Percentiles rank a stretch among this genome's conserved stretches.
Conservation (phyloP, 1,284 basidiomycete genomes). For the Sporisorium exsertum region DNA sequence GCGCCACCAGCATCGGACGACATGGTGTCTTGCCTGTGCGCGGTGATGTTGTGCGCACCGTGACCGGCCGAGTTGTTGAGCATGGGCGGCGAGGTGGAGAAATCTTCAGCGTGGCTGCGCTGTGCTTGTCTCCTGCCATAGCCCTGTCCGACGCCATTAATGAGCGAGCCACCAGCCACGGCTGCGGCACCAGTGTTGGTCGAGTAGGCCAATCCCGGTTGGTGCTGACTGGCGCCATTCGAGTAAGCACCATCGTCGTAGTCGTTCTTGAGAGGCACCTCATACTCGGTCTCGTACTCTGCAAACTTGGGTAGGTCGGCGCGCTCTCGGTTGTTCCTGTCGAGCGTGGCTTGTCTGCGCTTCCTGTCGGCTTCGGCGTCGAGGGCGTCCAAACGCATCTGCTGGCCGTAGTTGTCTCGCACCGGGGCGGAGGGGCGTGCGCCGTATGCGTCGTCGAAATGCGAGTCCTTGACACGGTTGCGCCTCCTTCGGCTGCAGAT, state of each 20-base stretch:
- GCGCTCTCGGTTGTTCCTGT: slow-evolving; percentile 20
- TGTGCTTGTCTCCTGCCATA: slow-evolving; percentile 50
- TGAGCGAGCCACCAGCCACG: slow-evolving; percentile 31
- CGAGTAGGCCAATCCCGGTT: slow-evolving; percentile 45
- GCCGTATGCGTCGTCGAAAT: slow-evolving; percentile 41
- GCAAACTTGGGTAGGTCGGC: slow-evolving; percentile 64
- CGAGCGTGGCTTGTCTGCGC: slow-evolving; percentile 45
- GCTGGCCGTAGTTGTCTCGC: slow-evolving; percentile 45
- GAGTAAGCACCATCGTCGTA: slow-evolving; percentile 51
- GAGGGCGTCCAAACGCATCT: slow-evolving; percentile 66
- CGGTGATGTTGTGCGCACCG: slow-evolving; percentile 38
- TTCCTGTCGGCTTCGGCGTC: slow-evolving; percentile 60
- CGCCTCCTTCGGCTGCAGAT: slow-evolving; percentile 49
- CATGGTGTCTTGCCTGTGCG: slow-evolving; percentile 30
- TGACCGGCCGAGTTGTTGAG: slow-evolving; percentile 52
- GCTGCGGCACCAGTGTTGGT: slow-evolving; percentile 30
- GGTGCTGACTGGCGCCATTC: slow-evolving; percentile 28
- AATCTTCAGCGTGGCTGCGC: slow-evolving; percentile 28
- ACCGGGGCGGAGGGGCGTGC: slow-evolving; percentile 20
- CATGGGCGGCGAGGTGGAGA: slow-evolving; percentile 35
- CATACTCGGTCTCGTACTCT: slow-evolving; percentile 62
- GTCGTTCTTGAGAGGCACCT: slow-evolving; percentile 59
- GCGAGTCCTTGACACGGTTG: slow-evolving; percentile 52
- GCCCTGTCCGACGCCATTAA: slow-evolving; percentile 56
- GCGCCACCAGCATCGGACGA: slow-evolving; percentile 10